Conservation (phyloP, 2,329 filamentous ascomycete species). For the Aspergillus awamori region DNA sequence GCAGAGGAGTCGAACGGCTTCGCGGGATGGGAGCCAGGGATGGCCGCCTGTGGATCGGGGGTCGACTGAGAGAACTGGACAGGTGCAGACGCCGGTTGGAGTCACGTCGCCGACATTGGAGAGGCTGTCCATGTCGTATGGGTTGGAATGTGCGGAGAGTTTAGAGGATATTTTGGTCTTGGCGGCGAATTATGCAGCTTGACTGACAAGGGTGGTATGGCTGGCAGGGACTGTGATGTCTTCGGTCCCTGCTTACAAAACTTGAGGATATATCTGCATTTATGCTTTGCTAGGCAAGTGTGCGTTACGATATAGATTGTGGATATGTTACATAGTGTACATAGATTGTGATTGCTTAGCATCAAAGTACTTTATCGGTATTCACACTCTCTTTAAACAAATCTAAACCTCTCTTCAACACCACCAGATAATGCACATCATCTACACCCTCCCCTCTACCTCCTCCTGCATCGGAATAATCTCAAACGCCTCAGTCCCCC, state of each 20-base stretch:
- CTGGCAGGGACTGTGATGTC: no score
- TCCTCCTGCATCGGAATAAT: not conserved
- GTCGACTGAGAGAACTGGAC: not conserved
- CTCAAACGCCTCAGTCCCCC: not conserved
- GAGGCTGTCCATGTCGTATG: slow-evolving; percentile 13
- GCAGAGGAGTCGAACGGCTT: not conserved
- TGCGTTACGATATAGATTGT: no score
- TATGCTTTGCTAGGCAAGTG: no score
- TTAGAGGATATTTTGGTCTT: slow-evolving; percentile 25
- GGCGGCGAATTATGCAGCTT: slow-evolving; percentile 11
- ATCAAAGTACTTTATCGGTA: no score
- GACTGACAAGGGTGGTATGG: not conserved
- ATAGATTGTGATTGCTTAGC: no score
- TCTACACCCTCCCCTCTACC: not conserved
- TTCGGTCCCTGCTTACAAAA: no score
- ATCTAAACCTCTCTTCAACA: no score
- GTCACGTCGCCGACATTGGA: not conserved
- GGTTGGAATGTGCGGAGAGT: slow-evolving; percentile 19
- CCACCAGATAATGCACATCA: not conserved
- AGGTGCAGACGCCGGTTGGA: not conserved
- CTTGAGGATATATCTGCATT: no score
- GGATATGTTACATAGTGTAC: no score
- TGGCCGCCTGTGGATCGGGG: slow-evolving; percentile 7
- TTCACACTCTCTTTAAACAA: no score
- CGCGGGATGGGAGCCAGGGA: not conserved